phyloP scores from a whole-genome alignment of 768 basidiomycete species.

The Glaciozyma martinii region DNA sequence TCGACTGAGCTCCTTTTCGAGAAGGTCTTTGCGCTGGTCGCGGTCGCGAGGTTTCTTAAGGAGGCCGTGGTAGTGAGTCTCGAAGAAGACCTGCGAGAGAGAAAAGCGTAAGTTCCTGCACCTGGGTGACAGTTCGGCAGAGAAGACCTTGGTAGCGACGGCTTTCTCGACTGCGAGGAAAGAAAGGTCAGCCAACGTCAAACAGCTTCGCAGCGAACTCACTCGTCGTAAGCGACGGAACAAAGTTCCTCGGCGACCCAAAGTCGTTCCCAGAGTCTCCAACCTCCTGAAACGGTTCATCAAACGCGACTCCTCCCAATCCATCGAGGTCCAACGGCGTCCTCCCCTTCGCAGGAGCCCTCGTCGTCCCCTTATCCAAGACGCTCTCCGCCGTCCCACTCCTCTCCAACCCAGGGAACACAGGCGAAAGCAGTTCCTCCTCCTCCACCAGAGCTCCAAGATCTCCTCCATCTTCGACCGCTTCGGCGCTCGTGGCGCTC shows the following conservation, averaged over 20 bases:
- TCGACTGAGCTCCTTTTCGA: constrained; percentile 75
- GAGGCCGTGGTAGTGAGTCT: constrained; percentile 76
- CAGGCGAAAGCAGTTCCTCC: background rate
- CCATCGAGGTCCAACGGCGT: background rate
- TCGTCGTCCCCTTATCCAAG: constrained; percentile 2
- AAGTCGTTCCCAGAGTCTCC: constrained; percentile 4
- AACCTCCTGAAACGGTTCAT: constrained; percentile 6
- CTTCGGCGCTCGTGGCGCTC: constrained; percentile 3
- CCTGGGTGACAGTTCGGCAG: too few relatives aligned
- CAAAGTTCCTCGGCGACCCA: constrained; percentile 49
- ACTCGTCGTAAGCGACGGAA: constrained; percentile 71
- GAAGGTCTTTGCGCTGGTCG: constrained; percentile 70
- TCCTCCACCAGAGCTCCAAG: background rate
- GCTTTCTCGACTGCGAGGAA: constrained; percentile 61
- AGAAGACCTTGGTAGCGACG: constrained; percentile 65
- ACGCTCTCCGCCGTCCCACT: background rate
- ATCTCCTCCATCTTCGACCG: constrained; percentile 19
- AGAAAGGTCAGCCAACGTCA: too few relatives aligned
- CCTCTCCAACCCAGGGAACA: background rate
- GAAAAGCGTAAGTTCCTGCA: too few relatives aligned
- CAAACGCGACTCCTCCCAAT: background rate
- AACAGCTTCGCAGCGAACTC: too few relatives aligned
- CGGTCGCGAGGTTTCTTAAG: constrained; percentile 76
- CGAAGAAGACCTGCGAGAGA: constrained; percentile 54
- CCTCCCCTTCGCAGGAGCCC: background rate